Base-by-base conservation (phyloP, 2,329 filamentous ascomycete species). In the Aureobasidium sp. region DNA sequence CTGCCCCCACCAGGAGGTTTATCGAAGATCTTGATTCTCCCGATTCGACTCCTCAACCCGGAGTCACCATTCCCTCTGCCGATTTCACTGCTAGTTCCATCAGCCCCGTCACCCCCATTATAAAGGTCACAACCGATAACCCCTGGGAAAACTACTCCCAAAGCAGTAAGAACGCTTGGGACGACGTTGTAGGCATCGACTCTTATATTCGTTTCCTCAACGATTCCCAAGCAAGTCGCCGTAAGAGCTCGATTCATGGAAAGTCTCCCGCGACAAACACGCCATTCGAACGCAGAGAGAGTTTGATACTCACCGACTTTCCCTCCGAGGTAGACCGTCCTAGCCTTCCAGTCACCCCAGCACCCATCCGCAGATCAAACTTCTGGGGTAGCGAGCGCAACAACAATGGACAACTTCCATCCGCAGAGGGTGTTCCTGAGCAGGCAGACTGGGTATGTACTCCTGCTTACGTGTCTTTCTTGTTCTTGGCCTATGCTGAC, bases 391-490 rank as follows among this genome's bases (percentile, higher is more conserved):
- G 78, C 29, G 83, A 83, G 63, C 79, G 79, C 56, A 78, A 84
- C 63, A 78, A 78, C 40, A 75, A 78, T 65, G 81, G 80, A 65
- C 79, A 81, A 69, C 79, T 96, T 67, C 90, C 90, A 64, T 79
- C 79, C 66, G 91, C 92, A 54, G 84, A 90, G 72, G 92, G 91
- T 57, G 91, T 96, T 66, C 91, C 92, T 65, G 81, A 85, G 74
- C 92, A 96, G 81, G 82, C 85, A 72, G 90, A 96, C 75, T 97
- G 93, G 93, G 91, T 96, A 91, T 88, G 90, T 90, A 31, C 3
- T 11, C 11, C n/a, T 29, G 0, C 27, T 24, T 50, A 31, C 29
- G n/a, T 50, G 31, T 15, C 15, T 31, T 15, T 24, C 17, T 17
- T 31, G 8, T 52, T 19, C 17, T 45, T 17, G 4, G 11, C 12